Percentiles rank a stretch among this genome's conserved stretches.
These are phyloP conservation scores for Aspergillus candidus DNA, from an alignment of 2,329 filamentous ascomycete species.

Conservation along the genomic window DNA sequence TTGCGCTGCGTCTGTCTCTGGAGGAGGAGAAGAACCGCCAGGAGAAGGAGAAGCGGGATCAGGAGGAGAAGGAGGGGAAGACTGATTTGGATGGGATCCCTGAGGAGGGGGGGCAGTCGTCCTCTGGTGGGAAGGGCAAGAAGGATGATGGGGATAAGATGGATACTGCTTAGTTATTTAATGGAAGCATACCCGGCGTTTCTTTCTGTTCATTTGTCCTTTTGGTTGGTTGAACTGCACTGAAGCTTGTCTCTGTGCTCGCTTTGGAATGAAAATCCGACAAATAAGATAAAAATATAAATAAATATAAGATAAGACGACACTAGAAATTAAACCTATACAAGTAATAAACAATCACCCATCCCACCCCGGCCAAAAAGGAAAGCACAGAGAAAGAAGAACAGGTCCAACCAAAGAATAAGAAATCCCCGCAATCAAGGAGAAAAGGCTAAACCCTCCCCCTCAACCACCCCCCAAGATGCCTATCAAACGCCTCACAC, in stretches of 20 bases:
- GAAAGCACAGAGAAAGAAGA: no score
- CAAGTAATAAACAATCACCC: neutral
- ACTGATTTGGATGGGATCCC: slow-evolving; percentile 73
- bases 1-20: slow-evolving; percentile 94
- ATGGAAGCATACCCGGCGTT: slow-evolving; percentile 37
- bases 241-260: slow-evolving; percentile 7
- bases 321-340: neutral
- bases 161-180: slow-evolving; percentile 66
- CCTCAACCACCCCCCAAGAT: slow-evolving; percentile 73
- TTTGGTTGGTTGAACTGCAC: slow-evolving; percentile 12
- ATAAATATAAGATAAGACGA: neutral
- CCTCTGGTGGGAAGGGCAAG: slow-evolving; percentile 52
- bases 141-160: slow-evolving; percentile 69
- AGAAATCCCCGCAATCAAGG: no score
- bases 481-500: slow-evolving; percentile 90
- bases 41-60: slow-evolving; percentile 74
- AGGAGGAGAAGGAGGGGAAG: slow-evolving; percentile 66
- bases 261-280: no score
- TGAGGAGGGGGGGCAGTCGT: slow-evolving; percentile 64
- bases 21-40: slow-evolving; percentile 95
- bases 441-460: slow-evolving; percentile 29
- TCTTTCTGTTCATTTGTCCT: slow-evolving; percentile 17
- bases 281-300: no score
- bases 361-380: neutral
- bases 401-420: no score